Evolutionary conservation across 805 yeast genomes (phyloP), one percentile per base, ranked within the genome.

Genomic region (Tetrapisispora fleetii): DNA sequence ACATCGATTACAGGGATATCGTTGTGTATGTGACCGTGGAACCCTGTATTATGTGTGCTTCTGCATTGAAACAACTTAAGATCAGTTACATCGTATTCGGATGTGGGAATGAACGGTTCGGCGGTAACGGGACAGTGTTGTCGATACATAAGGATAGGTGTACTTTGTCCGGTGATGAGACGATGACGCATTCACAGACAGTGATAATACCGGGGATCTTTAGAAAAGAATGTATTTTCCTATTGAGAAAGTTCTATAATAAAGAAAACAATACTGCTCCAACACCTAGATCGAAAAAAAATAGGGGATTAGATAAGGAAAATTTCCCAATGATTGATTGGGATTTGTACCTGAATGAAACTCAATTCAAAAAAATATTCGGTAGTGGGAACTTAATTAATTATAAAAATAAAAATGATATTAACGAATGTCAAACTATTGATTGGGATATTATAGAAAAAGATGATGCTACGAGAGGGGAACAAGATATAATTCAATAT

Each of bases 31-130:
- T 93, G 24, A 89, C 98, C 0, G 97, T 93, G 0, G 99, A 93
- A 65, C 99, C 99, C 0, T 93, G 99, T 62, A 84, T 93, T 8
- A 93, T 93, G 99, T 93, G 99, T 69, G 98, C 96, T 0, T 80
- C 93, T 38, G 89, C 95, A 2, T 67, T 93, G 38, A 75, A 90
- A 50, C 99, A 93, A 57, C 63, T 90, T 42, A 83, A 84, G 1
- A 79, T 93, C 11, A 67, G 78, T 30, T 70, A 72, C 38, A 96
- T 91, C 1, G 80, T 81, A 42, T 93, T 87, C 59, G 98, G 99
- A 0, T 90, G 96, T 59, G 93, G 88, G 0, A 93, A 93, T 63
- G 98, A 91, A 53, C 68, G 98, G 42, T 93, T 93, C 68, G 99
- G 99, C 0, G 98, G 99, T 0, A 90, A 90, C 63, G 98, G 98